Evolutionary conservation across 805 yeast species (phyloP).

Genomic region (Kuraishia capsulata): DNA sequence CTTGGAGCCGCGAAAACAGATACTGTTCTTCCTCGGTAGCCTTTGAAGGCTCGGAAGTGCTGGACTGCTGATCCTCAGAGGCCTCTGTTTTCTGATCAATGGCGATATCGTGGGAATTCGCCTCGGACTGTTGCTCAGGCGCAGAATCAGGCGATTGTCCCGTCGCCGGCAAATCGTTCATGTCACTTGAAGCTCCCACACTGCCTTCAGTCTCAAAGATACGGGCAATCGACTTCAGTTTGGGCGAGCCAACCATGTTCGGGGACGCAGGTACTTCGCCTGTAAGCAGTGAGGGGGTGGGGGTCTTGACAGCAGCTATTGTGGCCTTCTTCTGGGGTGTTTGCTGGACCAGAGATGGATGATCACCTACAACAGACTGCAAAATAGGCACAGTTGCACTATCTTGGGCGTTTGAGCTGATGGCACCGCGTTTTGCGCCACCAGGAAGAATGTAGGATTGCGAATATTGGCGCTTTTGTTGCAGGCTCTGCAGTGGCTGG

Average conservation of each 20-base stretch:
- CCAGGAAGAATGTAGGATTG: constrained; percentile 15
- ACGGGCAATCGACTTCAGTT: constrained; percentile 5
- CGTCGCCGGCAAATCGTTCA: constrained; percentile 8
- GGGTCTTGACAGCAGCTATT: not conserved
- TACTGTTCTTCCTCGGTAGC: constrained; percentile 41
- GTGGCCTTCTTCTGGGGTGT: not conserved
- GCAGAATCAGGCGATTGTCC: constrained; percentile 10
- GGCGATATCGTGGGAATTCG: constrained; percentile 1
- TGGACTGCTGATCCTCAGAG: constrained; percentile 6
- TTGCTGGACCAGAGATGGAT: no score
- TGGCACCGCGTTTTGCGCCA: constrained; percentile 15
- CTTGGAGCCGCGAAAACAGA: constrained; percentile 62
- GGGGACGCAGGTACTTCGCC: not conserved
- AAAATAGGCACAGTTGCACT: no score
- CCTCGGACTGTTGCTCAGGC: constrained; percentile 3
- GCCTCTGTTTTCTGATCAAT: constrained; percentile 3
- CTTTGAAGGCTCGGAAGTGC: not conserved
- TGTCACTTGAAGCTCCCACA: constrained; percentile 15
- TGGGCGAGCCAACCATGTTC: not conserved
- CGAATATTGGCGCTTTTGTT: constrained; percentile 21
- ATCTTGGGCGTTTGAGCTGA: not conserved
- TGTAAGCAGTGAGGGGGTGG: not conserved
- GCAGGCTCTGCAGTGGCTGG: constrained; percentile 12
- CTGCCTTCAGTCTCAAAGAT: constrained; percentile 15
- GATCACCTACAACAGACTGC: no score